Evolutionary conservation across 805 yeast species (phyloP), one percentile per base, ranked within the genome.

Genomic region (Tetrapisispora iriomotensis): DNA sequence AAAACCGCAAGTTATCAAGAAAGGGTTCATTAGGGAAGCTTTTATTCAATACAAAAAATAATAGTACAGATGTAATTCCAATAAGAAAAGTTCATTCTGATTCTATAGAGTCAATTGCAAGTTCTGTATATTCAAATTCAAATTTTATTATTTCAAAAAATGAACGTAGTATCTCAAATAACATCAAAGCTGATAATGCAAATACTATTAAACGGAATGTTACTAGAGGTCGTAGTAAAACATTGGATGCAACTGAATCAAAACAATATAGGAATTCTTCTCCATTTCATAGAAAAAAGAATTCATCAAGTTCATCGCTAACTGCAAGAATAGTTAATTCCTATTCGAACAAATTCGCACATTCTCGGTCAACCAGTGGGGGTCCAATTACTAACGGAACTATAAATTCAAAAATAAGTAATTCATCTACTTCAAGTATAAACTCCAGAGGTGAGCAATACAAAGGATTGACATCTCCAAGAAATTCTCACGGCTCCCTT

Each of bases 221-320:
- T 2, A 47, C 43, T 8, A 50, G 63, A 37, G 48, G 53, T 36
- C 54, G 64, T 36, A 59, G 64, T 42, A 54, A 50, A 35, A 59
- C 64, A 0, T 50, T 58, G 9, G 64, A 56, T 28, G 45, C 50
- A 1, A 43, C 46, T 20, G 64, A 54, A 33, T 42, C 48, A 22
- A 34, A 31, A 7, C 37, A 38, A 25, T 14, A 36, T 10, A 35
- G 31, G 19, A 25, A 42, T 30, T n/a, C 33, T 8, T 24, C 26
- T 15, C 32, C 29, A 10, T 29, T 38, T 6, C 29, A 15, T 13
- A 24, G 27, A 19, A 38, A 38, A 25, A 34, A 34, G 17, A 38
- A 38, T 24, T 28, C 30, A 15, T 34, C 41, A 5, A 23, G 37
- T 14, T 29, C 34, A 9, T 34, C 37, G 8, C 19, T 38, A n/a